A percentile compares a stretch with the other conserved stretches of the same genome.
Evolutionary conservation across 2,329 filamentous ascomycete species (phyloP).

Genomic region (Diaporthe ilicicola): DNA sequence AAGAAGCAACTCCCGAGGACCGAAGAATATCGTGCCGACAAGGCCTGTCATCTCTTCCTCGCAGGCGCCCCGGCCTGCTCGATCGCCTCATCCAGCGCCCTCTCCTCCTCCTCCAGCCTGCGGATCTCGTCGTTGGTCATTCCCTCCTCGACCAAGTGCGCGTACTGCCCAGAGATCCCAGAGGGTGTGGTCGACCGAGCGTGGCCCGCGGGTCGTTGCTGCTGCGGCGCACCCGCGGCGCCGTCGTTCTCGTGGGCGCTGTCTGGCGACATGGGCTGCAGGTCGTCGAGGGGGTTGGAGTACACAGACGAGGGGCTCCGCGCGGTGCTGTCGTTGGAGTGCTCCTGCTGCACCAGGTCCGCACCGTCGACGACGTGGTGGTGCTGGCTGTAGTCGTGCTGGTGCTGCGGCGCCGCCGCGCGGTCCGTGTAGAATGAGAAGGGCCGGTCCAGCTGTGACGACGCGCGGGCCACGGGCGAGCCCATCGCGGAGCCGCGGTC

Average conservation of each 20-base stretch:
- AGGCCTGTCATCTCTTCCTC: background rate
- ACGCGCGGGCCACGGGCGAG: slow-evolving; percentile 19
- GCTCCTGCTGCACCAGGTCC: slow-evolving; percentile 19
- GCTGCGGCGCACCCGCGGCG: background rate
- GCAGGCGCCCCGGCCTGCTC: slow-evolving; percentile 49
- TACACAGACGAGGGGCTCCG: slow-evolving; percentile 16
- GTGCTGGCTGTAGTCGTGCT: slow-evolving; percentile 29
- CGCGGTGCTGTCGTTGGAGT: background rate
- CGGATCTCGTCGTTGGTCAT: slow-evolving; percentile 67
- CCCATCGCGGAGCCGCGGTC: background rate
- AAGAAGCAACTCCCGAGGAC: background rate
- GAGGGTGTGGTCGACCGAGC: slow-evolving; percentile 40
- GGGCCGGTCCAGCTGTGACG: slow-evolving; percentile 35
- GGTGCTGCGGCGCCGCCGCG: slow-evolving; percentile 26
- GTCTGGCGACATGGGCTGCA: slow-evolving; percentile 21
- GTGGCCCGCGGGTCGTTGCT: background rate
- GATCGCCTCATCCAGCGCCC: slow-evolving; percentile 65
- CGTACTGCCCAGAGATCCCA: slow-evolving; percentile 50
- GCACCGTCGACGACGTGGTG: slow-evolving; percentile 11
- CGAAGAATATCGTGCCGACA: background rate
- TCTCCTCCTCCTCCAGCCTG: slow-evolving; percentile 65
- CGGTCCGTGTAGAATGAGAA: slow-evolving; percentile 47
- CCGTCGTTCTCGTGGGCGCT: slow-evolving; percentile 9
- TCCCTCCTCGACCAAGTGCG: slow-evolving; percentile 66
- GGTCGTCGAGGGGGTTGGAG: background rate